Evolutionary conservation across 1,284 basidiomycete species (phyloP).

Genomic region (Ganoderma lingzhi): DNA sequence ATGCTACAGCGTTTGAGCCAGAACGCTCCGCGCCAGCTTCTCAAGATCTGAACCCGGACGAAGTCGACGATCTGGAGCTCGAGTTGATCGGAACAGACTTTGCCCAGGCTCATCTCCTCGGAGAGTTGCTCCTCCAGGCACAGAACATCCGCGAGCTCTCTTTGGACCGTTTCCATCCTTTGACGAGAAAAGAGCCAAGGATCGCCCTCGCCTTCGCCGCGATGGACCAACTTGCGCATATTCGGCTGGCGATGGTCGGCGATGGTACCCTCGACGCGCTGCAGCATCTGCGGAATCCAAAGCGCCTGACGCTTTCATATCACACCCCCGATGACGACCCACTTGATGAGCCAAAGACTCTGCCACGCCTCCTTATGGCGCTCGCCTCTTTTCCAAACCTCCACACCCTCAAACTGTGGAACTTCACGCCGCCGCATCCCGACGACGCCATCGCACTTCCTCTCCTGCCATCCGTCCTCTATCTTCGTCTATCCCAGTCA

Average conservation of each 20-base stretch:
- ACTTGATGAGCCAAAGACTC: neutral
- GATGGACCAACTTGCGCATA: neutral
- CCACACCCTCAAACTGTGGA: slow-evolving; percentile 4
- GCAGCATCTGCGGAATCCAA: neutral
- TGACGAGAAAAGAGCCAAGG: slow-evolving; percentile 1
- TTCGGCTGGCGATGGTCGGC: neutral
- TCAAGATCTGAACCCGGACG: neutral
- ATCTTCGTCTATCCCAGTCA: slow-evolving; percentile 16
- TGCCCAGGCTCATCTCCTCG: slow-evolving; percentile 8
- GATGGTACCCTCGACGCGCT: slow-evolving; percentile 3
- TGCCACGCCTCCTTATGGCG: neutral
- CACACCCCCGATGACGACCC: neutral
- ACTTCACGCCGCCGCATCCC: slow-evolving; percentile 3
- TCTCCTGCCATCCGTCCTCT: slow-evolving; percentile 14
- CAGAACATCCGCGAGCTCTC: slow-evolving; percentile 15
- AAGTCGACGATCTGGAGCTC: neutral
- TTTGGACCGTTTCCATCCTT: slow-evolving; percentile 8
- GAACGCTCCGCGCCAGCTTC: neutral
- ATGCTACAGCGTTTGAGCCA: neutral
- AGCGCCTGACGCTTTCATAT: slow-evolving; percentile 7
- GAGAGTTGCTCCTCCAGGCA: slow-evolving; percentile 2
- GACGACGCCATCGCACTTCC: neutral
- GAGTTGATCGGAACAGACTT: neutral
- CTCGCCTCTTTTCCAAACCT: slow-evolving; percentile 10
- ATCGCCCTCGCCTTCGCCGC: slow-evolving; percentile 6